These are phyloP conservation scores for Vanilla planifolia DNA, from an alignment of 106 monocot genomes.

Conservation along the genomic window DNA sequence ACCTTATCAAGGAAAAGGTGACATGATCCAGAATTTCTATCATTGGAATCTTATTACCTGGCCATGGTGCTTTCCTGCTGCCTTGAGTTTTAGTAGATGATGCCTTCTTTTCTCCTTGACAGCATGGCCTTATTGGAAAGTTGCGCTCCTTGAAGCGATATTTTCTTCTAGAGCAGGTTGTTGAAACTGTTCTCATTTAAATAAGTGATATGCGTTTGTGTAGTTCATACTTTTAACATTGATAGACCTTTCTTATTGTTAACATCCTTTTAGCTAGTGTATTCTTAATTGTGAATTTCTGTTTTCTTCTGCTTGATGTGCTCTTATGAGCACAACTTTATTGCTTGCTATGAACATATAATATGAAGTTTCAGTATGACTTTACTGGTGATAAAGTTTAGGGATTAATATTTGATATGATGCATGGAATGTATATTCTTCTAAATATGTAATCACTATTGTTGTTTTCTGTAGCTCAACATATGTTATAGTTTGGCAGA, in stretches of 20 bases:
- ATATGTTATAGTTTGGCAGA: too few species aligned
- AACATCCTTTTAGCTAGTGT: too few species aligned
- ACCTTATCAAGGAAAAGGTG: slow-evolving; percentile 94
- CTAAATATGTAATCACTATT: too few species aligned
- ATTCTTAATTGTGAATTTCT: too few species aligned
- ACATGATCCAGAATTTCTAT: background rate
- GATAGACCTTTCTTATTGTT: background rate
- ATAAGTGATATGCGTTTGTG: background rate
- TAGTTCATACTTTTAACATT: background rate
- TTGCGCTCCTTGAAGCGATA: slow-evolving; percentile 84
- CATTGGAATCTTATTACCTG: background rate
- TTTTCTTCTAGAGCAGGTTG: slow-evolving; percentile 94
- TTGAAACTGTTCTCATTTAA: background rate
- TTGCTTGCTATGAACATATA: too few species aligned
- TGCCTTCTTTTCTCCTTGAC: slow-evolving; percentile 5
- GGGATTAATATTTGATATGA: too few species aligned
- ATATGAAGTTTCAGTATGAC: too few species aligned
- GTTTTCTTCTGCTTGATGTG: too few species aligned
- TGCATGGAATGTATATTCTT: too few species aligned
- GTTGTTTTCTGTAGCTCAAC: too few species aligned
- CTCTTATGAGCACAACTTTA: too few species aligned
- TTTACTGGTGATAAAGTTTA: too few species aligned
- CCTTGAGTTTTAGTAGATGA: background rate
- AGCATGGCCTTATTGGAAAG: slow-evolving; percentile 90
- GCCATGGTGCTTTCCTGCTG: background rate